Evolutionary conservation across 345 rosid genomes (phyloP).

Genomic region (Boechera divaricarpa): DNA sequence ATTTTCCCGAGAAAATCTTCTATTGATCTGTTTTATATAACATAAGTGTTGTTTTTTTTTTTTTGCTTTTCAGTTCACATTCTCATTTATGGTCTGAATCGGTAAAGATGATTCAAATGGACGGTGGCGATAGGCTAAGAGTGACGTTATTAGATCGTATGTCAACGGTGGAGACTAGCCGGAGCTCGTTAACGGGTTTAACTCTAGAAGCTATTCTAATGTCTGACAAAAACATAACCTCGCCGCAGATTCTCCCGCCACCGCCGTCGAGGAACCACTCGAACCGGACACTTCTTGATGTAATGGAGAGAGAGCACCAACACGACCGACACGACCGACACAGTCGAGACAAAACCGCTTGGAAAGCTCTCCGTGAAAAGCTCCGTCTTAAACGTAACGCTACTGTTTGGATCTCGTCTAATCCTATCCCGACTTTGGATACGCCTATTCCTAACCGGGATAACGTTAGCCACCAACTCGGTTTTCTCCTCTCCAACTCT

Average conservation of each 20-base stretch:
- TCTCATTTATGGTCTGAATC: neutral
- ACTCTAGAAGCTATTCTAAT: slow-evolving; percentile 47
- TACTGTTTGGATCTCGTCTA: slow-evolving; percentile 66
- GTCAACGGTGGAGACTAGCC: slow-evolving; percentile 53
- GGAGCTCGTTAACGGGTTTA: slow-evolving; percentile 42
- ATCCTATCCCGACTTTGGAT: slow-evolving; percentile 55
- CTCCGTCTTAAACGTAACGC: slow-evolving; percentile 73
- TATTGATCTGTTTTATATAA: slow-evolving; percentile 2
- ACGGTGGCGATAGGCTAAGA: slow-evolving; percentile 45
- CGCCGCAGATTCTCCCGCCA: slow-evolving; percentile 23
- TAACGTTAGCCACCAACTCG: slow-evolving; percentile 31
- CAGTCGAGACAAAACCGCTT: slow-evolving; percentile 58
- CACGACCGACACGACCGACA: slow-evolving; percentile 32
- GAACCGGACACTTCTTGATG: slow-evolving; percentile 60
- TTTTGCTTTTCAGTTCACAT: slow-evolving; percentile 4
- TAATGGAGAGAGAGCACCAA: slow-evolving; percentile 58
- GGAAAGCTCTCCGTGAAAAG: slow-evolving; percentile 73
- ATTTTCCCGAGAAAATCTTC: slow-evolving; percentile 20
- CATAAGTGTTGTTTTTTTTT: neutral
- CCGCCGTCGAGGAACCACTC: slow-evolving; percentile 36
- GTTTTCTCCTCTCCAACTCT: slow-evolving; percentile 51
- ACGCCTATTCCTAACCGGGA: slow-evolving; percentile 37
- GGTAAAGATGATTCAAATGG: slow-evolving; percentile 38
- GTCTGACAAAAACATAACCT: slow-evolving; percentile 40
- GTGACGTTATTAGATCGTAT: slow-evolving; percentile 48